Evolutionary conservation across 1,284 basidiomycete genomes (phyloP).

Genomic region (Tilletiopsis washingtonensis): DNA sequence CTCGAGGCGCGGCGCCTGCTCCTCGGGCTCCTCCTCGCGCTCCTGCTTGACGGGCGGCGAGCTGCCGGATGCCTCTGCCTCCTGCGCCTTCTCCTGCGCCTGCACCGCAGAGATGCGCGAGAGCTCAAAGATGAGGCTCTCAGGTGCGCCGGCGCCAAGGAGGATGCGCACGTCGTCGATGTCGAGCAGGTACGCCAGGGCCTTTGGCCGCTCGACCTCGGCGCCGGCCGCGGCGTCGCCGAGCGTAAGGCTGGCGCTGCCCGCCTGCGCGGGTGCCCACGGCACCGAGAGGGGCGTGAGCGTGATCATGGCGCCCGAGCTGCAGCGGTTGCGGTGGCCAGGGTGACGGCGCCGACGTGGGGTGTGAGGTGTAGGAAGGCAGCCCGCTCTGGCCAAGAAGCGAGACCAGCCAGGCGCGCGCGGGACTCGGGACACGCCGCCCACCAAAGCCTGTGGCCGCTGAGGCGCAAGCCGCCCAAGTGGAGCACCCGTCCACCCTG

Average conservation of each 20-base stretch:
- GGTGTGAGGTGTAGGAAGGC: too few relatives aligned
- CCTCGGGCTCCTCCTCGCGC: neutral
- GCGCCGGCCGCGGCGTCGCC: neutral
- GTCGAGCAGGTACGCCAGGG: slow-evolving; percentile 67
- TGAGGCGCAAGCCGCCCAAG: too few relatives aligned
- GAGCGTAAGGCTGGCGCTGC: neutral
- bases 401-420: too few relatives aligned
- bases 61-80: too few relatives aligned
- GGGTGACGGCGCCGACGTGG: too few relatives aligned
- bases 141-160: slow-evolving; percentile 70
- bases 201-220: slow-evolving; percentile 32
- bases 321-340: too few relatives aligned
- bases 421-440: too few relatives aligned
- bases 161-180: slow-evolving; percentile 90
- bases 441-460: too few relatives aligned
- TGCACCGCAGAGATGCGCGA: too few relatives aligned
- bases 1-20: neutral
- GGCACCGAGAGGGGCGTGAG: slow-evolving; percentile 8
- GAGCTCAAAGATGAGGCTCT: slow-evolving; percentile 35
- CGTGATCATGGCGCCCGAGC: slow-evolving; percentile 7
- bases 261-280: neutral
- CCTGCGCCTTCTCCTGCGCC: neutral
- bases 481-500: too few relatives aligned
- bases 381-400: too few relatives aligned
- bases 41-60: too few relatives aligned